A percentile compares a stretch with the other conserved stretches of the same genome.
phyloP scores from a whole-genome alignment of 2,329 filamentous ascomycete genomes.

The Alternaria dauci region DNA sequence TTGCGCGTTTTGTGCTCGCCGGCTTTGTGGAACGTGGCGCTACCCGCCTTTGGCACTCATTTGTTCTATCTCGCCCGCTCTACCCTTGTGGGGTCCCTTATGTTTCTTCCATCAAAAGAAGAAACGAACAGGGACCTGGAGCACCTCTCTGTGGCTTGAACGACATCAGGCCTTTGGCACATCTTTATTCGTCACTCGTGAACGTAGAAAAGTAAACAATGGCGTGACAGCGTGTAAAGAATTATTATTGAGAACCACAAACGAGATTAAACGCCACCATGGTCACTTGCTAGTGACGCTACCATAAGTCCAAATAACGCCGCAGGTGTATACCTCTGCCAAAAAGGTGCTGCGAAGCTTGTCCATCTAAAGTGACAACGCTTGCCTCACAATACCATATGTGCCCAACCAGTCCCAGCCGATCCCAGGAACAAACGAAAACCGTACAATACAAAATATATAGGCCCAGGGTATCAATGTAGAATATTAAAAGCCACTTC shows the following conservation, averaged over 20 bases:
- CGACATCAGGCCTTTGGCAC: constrained; percentile 36
- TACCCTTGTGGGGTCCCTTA: not conserved
- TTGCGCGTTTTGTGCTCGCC: constrained; percentile 47
- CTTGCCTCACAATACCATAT: constrained; percentile 1
- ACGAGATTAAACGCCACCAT: not conserved
- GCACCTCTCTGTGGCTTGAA: constrained; percentile 32
- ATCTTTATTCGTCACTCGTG: constrained; percentile 15
- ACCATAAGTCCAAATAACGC: not conserved
- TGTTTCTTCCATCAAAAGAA: not conserved
- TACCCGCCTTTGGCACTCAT: constrained; percentile 35
- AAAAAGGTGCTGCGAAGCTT: constrained; percentile 9
- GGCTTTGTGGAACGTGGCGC: constrained; percentile 39
- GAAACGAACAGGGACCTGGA: constrained; percentile 9
- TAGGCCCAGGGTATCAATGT: constrained; percentile 17
- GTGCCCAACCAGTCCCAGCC: not conserved
- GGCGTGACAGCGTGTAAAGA: not conserved
- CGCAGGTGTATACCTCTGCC: constrained; percentile 7
- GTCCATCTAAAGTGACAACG: constrained; percentile 7
- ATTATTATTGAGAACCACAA: constrained; percentile 3
- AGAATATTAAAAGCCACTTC: constrained; percentile 9
- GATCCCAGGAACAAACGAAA: not conserved
- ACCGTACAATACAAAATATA: constrained; percentile 3
- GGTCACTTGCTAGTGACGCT: not conserved
- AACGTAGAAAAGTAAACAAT: not conserved
- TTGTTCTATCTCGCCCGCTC: constrained; percentile 34